phyloP scores from a whole-genome alignment of 139 green algal species.

The Spirogloea muscicola region DNA sequence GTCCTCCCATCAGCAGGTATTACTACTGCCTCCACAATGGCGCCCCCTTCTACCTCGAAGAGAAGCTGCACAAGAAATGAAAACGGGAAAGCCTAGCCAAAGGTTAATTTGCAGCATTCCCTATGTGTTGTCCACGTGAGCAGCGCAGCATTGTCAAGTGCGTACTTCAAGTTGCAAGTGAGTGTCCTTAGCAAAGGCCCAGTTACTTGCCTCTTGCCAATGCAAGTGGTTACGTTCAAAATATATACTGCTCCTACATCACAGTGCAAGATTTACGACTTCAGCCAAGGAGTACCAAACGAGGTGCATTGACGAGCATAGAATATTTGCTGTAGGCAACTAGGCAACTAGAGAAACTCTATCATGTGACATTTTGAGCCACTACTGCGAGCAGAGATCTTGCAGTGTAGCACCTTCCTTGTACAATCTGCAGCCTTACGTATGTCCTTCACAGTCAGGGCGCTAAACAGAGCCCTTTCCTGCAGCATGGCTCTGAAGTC shows the following conservation, averaged over 20 bases:
- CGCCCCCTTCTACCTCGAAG: no score
- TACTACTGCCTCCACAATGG: constrained; percentile 36
- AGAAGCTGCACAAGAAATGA: no score
- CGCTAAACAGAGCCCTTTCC: constrained; percentile 18
- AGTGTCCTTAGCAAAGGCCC: no score
- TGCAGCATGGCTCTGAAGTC: constrained; percentile 4
- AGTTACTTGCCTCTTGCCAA: no score
- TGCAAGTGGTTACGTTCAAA: no score
- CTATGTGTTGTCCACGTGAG: background rate
- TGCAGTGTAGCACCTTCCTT: constrained; percentile 27
- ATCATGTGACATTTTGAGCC: background rate
- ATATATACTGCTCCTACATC: no score
- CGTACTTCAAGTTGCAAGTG: constrained; percentile 12
- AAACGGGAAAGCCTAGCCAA: no score
- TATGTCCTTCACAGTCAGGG: constrained; percentile 10
- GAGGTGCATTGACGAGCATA: background rate
- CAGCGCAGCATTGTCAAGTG: background rate
- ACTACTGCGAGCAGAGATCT: background rate
- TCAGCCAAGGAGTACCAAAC: background rate
- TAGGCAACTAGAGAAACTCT: background rate
- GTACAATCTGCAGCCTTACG: constrained; percentile 36
- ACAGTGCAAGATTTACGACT: no score
- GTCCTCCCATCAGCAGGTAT: constrained; percentile 19
- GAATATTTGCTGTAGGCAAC: background rate
- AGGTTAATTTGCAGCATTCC: no score